Base-by-base conservation (phyloP, 2,329 filamentous ascomycete genomes). In the Hymenoscyphus repandus region DNA sequence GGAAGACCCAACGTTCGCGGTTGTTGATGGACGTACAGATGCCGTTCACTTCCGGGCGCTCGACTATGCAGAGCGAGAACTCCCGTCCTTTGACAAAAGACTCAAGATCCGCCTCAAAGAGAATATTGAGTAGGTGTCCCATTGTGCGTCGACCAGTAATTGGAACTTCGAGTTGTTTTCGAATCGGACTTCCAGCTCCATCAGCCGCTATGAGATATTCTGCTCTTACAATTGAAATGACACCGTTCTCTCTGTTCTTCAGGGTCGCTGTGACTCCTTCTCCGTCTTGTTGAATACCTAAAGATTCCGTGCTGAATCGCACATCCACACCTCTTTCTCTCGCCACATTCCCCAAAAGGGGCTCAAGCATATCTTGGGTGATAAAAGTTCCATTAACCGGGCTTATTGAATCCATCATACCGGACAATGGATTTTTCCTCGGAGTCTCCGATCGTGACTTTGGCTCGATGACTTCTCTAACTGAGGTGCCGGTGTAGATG, bases 311-410 rank as follows among this genome's bases (percentile, higher is more conserved):
- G 10, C 64, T 55, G 12, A 70, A 69, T 3, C 66, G 62, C 3
- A 70, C 53, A 44, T 72, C 68, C 0, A 59, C 67, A 1, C 68
- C 67, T 7, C 62, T 60, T 40, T 68, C 59, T 6, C 58, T 39
- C 5, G 69, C 71, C 0, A 58, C 51, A 9, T 62, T 51, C 11
- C 67, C 55, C 2, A 74, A 59, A 3, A 73, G 63, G 1, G 67
- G 67, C 42, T 74, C 72, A 7, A 74, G 57, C 20, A 64, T 60
- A 53, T 73, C 70, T 36, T 73, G 71, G 0, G 71, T 64, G 0
- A 66, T 62, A 5, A 63, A 64, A 1, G 64, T 60, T 1, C 66
- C 68, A 3, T 32, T 52, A 17, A 54, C 48, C 50, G 33, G 62
- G 58, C 36, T 56, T 15, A 54, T 48, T 17, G n/a, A 43, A 20